Base-by-base conservation (phyloP, 768 basidiomycete species). In the Hypholoma sublateritium region DNA sequence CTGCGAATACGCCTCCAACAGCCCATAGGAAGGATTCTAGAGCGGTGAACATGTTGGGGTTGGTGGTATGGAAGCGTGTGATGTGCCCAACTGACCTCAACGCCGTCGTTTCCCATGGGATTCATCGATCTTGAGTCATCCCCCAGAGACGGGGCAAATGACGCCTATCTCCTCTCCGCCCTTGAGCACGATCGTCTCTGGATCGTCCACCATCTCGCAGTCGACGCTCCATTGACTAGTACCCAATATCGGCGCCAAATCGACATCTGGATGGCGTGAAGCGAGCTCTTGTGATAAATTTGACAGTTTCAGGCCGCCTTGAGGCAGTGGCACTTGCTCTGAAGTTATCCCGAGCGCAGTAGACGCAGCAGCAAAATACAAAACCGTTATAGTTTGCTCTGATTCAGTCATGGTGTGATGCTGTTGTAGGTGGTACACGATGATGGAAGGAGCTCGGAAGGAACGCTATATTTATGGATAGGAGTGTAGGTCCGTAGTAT, bases 111-210 rank as follows among this genome's bases (percentile, higher is more conserved):
- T 56, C 46, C 41, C 51, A 45, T 45, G 53, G 41, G 32, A n/a
- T 16, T 11, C 24, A 13, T 32, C 19, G 9, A n/a, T n/a, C 13
- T 34, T 22, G 43, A 34, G 46, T 72, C 69, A 91, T 32, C 91
- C 91, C 4, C 92, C 91, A 51, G 88, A 90, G 0, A 93, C 90
- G 8, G 89, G 91, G 61, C 87, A 88, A 42, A 93, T 93, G 22
- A 93, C 78, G 13, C 86, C 89, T 7, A 92, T 82, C 63, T 89
- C 87, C 68, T 93, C 89, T 19, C 89, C 90, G 11, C 88, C 88
- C 44, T 70, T 77, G 45, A 93, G 69, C 12, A 73, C 56, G 17
- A 82, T 71, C 0, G 59, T 58, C n/a, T 74, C 72, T 2, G 79
- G 78, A 58, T 86, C 77, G 12, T 87, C 83, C 1, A 91, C 79